phyloP scores from a whole-genome alignment of 1,284 basidiomycete genomes.

The Malassezia japonica region DNA sequence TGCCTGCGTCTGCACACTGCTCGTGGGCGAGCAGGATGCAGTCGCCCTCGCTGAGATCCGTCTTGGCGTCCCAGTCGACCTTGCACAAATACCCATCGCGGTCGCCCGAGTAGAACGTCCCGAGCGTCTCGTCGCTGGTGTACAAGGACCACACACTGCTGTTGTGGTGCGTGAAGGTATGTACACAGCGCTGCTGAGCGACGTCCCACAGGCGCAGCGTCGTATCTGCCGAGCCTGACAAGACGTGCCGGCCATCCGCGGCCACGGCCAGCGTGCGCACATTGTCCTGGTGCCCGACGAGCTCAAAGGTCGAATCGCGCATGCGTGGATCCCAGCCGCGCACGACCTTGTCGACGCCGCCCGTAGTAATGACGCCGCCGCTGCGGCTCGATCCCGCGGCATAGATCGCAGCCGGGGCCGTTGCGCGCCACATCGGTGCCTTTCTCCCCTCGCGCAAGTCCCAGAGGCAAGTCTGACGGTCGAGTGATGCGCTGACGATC shows the following conservation, averaged over 20 bases:
- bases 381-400: constrained; percentile 55
- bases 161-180: constrained; percentile 91
- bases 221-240: constrained; percentile 50
- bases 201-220: constrained; percentile 89
- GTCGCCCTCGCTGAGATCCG: constrained; percentile 74
- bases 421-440: constrained; percentile 24
- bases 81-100: constrained; percentile 77
- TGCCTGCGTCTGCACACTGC: constrained; percentile 1
- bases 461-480: constrained; percentile 88
- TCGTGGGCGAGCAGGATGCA: constrained; percentile 61
- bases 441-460: constrained; percentile 37
- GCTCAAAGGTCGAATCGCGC: constrained; percentile 30
- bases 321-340: constrained; percentile 81
- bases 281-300: constrained; percentile 81
- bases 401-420: constrained; percentile 38
- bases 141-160: constrained; percentile 90
- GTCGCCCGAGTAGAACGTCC: constrained; percentile 92
- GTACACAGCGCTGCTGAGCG: constrained; percentile 74
- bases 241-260: constrained; percentile 69
- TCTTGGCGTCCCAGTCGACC: constrained; percentile 73
- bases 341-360: constrained; percentile 80
- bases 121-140: constrained; percentile 75
- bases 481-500: constrained; percentile 83
- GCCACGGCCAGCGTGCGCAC: constrained; percentile 78
- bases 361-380: constrained; percentile 73